phyloP scores from a whole-genome alignment of 345 rosid genomes.

The Pugionium dolabratum region DNA sequence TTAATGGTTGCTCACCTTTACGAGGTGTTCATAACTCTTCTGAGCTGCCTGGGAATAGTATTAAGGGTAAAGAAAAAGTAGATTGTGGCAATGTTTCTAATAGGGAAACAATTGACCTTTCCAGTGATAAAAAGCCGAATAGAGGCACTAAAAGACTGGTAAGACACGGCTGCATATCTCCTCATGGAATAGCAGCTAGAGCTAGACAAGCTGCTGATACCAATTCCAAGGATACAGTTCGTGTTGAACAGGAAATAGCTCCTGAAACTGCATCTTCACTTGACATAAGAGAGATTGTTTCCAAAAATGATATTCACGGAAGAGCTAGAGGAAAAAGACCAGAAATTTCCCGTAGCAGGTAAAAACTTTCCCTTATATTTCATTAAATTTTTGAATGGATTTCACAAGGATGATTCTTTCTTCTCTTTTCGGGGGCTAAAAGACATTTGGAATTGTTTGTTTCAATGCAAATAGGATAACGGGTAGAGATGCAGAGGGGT shows the following conservation, averaged over 20 bases:
- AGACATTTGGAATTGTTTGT: constrained; percentile 26
- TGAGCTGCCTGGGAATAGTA: constrained; percentile 34
- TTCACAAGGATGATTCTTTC: constrained; percentile 1
- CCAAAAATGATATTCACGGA: constrained; percentile 41
- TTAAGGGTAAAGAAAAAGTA: constrained; percentile 65
- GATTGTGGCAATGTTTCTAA: constrained; percentile 43
- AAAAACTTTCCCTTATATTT: constrained; percentile 10
- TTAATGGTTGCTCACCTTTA: constrained; percentile 37
- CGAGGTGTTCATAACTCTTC: constrained; percentile 36
- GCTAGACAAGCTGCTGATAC: constrained; percentile 47
- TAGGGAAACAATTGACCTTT: constrained; percentile 46
- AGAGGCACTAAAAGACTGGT: constrained; percentile 68
- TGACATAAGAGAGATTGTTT: constrained; percentile 51
- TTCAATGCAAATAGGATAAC: constrained; percentile 35
- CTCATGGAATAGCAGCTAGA: constrained; percentile 57
- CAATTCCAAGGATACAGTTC: constrained; percentile 25
- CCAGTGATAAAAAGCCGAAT: constrained; percentile 40
- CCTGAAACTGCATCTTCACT: constrained; percentile 35
- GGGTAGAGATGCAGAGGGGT: constrained; percentile 47
- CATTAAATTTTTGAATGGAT: neutral
- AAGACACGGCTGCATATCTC: constrained; percentile 90
- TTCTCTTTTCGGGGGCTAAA: constrained; percentile 32
- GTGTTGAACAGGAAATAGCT: constrained; percentile 35
- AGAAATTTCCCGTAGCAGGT: constrained; percentile 53
- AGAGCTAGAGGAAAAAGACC: constrained; percentile 57